phyloP scores from a whole-genome alignment of 768 basidiomycete genomes.

The Boletus edulis region DNA sequence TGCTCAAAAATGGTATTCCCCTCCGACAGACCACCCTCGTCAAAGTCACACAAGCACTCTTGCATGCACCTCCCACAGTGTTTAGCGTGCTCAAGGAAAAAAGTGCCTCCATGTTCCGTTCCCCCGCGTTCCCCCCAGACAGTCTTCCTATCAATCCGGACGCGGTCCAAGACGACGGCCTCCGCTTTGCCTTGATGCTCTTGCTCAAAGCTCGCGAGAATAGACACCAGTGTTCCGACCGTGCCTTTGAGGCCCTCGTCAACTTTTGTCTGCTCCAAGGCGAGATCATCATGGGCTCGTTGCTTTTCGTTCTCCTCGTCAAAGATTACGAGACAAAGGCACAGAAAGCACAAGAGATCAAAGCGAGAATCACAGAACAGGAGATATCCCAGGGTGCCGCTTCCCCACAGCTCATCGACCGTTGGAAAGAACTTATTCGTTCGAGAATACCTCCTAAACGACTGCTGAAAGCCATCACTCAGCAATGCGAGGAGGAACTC shows the following conservation, averaged over 20 bases:
- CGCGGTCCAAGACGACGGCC: constrained; percentile 38
- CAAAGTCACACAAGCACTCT: constrained; percentile 28
- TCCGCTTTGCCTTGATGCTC: constrained; percentile 52
- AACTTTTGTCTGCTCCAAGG: constrained; percentile 70
- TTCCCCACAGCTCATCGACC: constrained; percentile 14
- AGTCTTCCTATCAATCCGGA: constrained; percentile 32
- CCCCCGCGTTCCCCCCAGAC: constrained; percentile 13
- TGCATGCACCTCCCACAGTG: constrained; percentile 24
- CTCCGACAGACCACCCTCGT: constrained; percentile 52
- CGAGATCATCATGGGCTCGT: constrained; percentile 73
- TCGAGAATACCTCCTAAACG: constrained; percentile 26
- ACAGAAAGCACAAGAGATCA: constrained; percentile 27
- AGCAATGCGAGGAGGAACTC: constrained; percentile 30
- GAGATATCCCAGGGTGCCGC: constrained; percentile 9
- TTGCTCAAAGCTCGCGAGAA: constrained; percentile 51
- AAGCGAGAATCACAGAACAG: constrained; percentile 18
- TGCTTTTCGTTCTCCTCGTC: constrained; percentile 63
- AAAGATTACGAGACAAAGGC: constrained; percentile 57
- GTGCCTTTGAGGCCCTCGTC: constrained; percentile 61
- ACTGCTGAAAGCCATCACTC: constrained; percentile 33
- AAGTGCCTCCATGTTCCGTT: constrained; percentile 17
- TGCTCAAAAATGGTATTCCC: constrained; percentile 54
- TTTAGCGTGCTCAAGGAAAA: constrained; percentile 17
- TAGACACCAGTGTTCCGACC: constrained; percentile 52
- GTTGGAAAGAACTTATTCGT: constrained; percentile 18